phyloP scores from a whole-genome alignment of 2,329 filamentous ascomycete genomes.

The Phoma sp. region DNA sequence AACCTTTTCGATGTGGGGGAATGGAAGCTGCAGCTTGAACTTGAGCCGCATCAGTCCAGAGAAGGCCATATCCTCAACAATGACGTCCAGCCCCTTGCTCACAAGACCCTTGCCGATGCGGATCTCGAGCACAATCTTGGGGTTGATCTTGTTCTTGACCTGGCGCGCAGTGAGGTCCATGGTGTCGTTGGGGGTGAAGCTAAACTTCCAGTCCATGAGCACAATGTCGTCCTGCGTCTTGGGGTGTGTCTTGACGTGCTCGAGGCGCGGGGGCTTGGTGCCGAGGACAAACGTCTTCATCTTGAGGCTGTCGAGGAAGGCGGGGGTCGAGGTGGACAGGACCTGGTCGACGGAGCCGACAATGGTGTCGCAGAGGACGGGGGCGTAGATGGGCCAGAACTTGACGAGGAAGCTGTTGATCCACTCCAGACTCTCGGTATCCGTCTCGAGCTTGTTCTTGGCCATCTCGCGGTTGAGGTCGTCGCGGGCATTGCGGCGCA shows the following conservation, averaged over 20 bases:
- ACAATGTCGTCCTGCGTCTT: constrained; percentile 95
- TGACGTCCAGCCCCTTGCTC: constrained; percentile 95
- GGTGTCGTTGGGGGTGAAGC: constrained; percentile 95
- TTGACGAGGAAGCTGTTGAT: constrained; percentile 99
- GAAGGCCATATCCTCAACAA: constrained; percentile 97
- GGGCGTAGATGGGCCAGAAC: constrained; percentile 99
- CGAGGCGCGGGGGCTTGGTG: constrained; percentile 92
- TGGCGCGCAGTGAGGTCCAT: constrained; percentile 90
- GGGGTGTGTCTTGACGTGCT: constrained; percentile 98
- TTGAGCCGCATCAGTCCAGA: constrained; percentile 96
- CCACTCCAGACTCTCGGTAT: constrained; percentile 94
- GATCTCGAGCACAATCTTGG: constrained; percentile 94
- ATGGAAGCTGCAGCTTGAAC: constrained; percentile 94
- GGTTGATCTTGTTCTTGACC: constrained; percentile 94
- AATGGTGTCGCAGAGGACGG: constrained; percentile 88
- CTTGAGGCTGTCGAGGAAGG: constrained; percentile 91
- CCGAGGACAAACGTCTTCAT: constrained; percentile 94
- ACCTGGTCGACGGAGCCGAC: constrained; percentile 96
- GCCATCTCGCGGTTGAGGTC: constrained; percentile 90
- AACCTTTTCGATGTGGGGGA: constrained; percentile 92
- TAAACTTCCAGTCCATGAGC: constrained; percentile 99
- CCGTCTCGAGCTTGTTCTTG: constrained; percentile 85
- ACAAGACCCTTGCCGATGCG: constrained; percentile 95
- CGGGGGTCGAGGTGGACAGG: constrained; percentile 86
- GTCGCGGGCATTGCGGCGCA: constrained; percentile 94